Percentiles rank a stretch among this genome's conserved stretches.
Evolutionary conservation across 257 asterid species (phyloP).

Genomic region (Solanum etuberosum): DNA sequence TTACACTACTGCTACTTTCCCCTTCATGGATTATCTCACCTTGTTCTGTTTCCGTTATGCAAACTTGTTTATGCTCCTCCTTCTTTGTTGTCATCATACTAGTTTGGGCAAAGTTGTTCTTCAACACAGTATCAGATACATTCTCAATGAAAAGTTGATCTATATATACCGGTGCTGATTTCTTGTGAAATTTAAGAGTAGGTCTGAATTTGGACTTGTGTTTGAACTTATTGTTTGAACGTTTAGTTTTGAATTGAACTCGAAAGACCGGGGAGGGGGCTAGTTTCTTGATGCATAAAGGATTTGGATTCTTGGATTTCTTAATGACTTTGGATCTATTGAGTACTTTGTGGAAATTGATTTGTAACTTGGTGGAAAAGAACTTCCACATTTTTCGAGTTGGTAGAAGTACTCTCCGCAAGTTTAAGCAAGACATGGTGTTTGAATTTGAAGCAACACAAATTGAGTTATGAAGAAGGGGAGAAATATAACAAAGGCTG

Average conservation of each 20-base stretch:
- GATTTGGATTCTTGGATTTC: background rate
- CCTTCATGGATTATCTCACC: background rate
- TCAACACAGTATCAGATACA: background rate
- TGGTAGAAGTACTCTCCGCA: slow-evolving; percentile 28
- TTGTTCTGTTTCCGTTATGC: slow-evolving; percentile 3
- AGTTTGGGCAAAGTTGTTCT: background rate
- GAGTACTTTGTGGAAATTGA: slow-evolving; percentile 27
- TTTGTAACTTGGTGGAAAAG: slow-evolving; percentile 32
- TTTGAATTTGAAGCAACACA: background rate
- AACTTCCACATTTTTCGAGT: slow-evolving; percentile 41
- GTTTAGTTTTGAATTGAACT: background rate
- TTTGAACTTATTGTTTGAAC: slow-evolving; percentile 31
- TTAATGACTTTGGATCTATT: slow-evolving; percentile 17
- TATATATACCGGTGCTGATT: slow-evolving; percentile 34
- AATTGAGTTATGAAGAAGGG: background rate
- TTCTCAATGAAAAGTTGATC: slow-evolving; percentile 52
- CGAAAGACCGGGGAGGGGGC: background rate
- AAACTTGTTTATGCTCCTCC: background rate
- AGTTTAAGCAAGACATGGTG: slow-evolving; percentile 37
- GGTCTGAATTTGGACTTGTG: slow-evolving; percentile 6
- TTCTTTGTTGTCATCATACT: background rate
- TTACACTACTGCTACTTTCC: background rate
- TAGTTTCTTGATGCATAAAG: background rate
- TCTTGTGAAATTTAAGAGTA: background rate
- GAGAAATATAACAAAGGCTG: background rate